Conservation (phyloP, 2,329 filamentous ascomycete genomes). For the Elsinoe necatrix region DNA sequence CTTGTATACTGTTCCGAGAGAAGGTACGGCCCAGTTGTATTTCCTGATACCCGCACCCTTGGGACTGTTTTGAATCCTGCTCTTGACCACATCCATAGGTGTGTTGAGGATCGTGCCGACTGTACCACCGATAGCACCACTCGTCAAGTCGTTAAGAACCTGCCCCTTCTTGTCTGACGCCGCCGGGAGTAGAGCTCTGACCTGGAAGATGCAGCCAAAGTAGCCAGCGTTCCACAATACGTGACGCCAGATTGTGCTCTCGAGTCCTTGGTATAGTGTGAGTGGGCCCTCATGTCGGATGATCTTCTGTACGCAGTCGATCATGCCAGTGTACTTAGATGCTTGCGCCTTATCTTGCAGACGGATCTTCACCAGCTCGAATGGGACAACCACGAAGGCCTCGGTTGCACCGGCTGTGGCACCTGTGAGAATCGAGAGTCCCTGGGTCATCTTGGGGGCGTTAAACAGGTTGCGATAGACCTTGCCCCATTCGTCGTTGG, state of each 20-base stretch:
- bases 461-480: conserved; percentile 86
- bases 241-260: conserved; percentile 95
- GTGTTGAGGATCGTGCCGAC: conserved; percentile 89
- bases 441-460: conserved; percentile 79
- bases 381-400: conserved; percentile 92
- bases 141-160: conserved; percentile 79
- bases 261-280: conserved; percentile 91
- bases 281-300: conserved; percentile 73
- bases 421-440: conserved; percentile 83
- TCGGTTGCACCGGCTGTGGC: conserved; percentile 93
- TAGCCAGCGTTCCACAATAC: conserved; percentile 80
- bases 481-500: conserved; percentile 97
- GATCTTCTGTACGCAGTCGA: conserved; percentile 75
- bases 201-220: conserved; percentile 98
- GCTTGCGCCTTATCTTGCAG: conserved; percentile 92
- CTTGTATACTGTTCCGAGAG: conserved; percentile 74
- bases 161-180: conserved; percentile 72
- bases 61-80: conserved; percentile 87
- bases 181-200: conserved; percentile 72
- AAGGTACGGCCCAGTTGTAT: conserved; percentile 98
- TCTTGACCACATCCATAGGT: conserved; percentile 95
- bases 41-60: conserved; percentile 74
- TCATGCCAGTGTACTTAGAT: conserved; percentile 73
- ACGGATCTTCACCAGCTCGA: conserved; percentile 97
- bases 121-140: conserved; percentile 81